Conservation (phyloP, 2,329 filamentous ascomycete species). For the Canariomyces notabilis region DNA sequence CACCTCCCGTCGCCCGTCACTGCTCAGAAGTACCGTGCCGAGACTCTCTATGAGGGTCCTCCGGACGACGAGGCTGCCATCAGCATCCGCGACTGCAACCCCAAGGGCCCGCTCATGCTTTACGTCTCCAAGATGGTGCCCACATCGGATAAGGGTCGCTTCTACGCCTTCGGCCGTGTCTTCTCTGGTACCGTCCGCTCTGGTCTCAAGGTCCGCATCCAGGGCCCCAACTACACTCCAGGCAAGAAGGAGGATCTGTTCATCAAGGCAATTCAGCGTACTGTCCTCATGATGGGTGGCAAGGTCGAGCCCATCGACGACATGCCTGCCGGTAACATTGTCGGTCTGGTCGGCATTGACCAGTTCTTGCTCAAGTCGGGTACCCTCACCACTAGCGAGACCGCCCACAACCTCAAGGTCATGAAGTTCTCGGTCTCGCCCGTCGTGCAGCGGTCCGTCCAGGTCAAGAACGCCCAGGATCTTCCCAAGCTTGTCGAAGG, state of each 20-base stretch:
- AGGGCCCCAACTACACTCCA: conserved; percentile 97
- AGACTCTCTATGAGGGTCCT: conserved; percentile 98
- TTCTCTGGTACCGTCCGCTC: conserved; percentile 97
- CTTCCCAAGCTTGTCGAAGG: conserved; percentile 99
- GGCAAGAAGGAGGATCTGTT: conserved; percentile 99
- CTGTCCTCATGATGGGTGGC: conserved; percentile 99
- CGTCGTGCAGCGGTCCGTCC: conserved; percentile 96
- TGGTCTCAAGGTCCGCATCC: conserved; percentile 99
- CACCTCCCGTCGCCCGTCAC: conserved; percentile 94
- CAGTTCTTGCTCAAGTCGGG: conserved; percentile 99
- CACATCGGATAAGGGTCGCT: conserved; percentile 98
- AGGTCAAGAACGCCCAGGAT: conserved; percentile 99
- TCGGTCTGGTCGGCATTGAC: conserved; percentile 98
- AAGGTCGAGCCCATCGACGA: conserved; percentile 98
- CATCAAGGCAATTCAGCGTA: conserved; percentile 99
- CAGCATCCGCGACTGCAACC: conserved; percentile 96
- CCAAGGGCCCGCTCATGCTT: conserved; percentile 97
- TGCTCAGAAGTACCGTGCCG: conserved; percentile 94
- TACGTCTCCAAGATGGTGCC: conserved; percentile 99
- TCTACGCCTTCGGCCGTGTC: conserved; percentile 99
- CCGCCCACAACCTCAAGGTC: conserved; percentile 99
- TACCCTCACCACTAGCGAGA: conserved; percentile 95
- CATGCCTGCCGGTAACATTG: conserved; percentile 99
- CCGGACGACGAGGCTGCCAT: conserved; percentile 86
- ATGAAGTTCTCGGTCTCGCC: conserved; percentile 99